These are phyloP conservation scores for Fusarium stilboides DNA, from an alignment of 2,329 filamentous ascomycete species.

Conservation along the genomic window DNA sequence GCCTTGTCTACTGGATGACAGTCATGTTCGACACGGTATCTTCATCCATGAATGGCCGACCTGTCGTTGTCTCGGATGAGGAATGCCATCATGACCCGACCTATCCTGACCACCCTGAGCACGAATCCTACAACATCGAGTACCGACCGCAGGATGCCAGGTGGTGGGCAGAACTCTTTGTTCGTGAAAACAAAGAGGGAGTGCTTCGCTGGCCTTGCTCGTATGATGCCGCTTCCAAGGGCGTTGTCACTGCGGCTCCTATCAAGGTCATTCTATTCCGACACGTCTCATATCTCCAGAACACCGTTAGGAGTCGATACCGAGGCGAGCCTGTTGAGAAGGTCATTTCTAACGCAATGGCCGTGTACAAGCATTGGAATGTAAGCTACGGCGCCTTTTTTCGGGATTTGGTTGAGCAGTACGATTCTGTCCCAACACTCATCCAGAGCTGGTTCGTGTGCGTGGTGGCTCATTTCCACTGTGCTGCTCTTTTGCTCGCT, in stretches of 20 bases:
- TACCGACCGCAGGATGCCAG: slow-evolving; percentile 48
- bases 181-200: slow-evolving; percentile 48
- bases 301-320: slow-evolving; percentile 60
- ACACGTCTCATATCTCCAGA: slow-evolving; percentile 69
- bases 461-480: slow-evolving; percentile 71
- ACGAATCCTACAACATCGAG: slow-evolving; percentile 40
- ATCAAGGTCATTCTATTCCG: slow-evolving; percentile 73
- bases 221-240: slow-evolving; percentile 64
- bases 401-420: slow-evolving; percentile 64
- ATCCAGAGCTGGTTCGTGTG: slow-evolving; percentile 74
- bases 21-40: slow-evolving; percentile 73
- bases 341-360: slow-evolving; percentile 62
- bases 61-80: slow-evolving; percentile 58
- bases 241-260: slow-evolving; percentile 67
- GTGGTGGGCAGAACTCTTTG: slow-evolving; percentile 56
- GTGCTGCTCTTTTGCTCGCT: slow-evolving; percentile 68
- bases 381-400: slow-evolving; percentile 67
- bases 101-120: slow-evolving; percentile 42
- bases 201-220: slow-evolving; percentile 67
- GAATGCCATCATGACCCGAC: slow-evolving; percentile 58
- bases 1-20: slow-evolving; percentile 72
- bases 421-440: slow-evolving; percentile 64
- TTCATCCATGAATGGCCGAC: slow-evolving; percentile 64
- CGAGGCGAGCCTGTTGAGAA: slow-evolving; percentile 61
- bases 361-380: slow-evolving; percentile 71